A percentile compares a stretch with the other conserved stretches of the same genome.
Evolutionary conservation across 306 rosid species (phyloP).

Genomic region (Alnus rubra): DNA sequence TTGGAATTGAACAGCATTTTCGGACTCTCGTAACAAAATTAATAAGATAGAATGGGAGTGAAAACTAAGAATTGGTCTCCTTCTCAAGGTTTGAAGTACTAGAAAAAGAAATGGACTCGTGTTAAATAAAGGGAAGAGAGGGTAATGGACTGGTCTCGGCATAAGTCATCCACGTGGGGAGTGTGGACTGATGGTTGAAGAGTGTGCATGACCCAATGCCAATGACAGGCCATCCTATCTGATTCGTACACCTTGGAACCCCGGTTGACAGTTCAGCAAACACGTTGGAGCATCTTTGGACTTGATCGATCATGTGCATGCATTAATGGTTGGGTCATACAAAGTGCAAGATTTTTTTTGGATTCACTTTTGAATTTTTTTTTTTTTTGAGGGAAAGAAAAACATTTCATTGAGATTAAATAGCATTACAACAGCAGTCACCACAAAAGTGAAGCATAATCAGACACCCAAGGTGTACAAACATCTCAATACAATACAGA

Average conservation of each 20-base stretch:
- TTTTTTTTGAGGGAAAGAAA: too few relatives aligned
- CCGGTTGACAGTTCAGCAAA: constrained; percentile 21
- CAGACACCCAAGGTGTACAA: too few relatives aligned
- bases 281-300: constrained; percentile 18
- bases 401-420: too few relatives aligned
- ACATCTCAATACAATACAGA: too few relatives aligned
- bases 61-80: too few relatives aligned
- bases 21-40: too few relatives aligned
- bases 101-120: neutral
- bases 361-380: too few relatives aligned
- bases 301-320: neutral
- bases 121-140: constrained; percentile 18
- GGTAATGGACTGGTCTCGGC: constrained; percentile 4
- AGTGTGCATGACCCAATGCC: constrained; percentile 11
- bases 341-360: neutral
- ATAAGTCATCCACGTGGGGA: constrained; percentile 30
- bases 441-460: too few relatives aligned
- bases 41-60: too few relatives aligned
- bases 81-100: too few relatives aligned
- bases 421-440: too few relatives aligned
- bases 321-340: neutral
- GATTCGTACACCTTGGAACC: constrained; percentile 24
- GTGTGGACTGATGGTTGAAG: constrained; percentile 31
- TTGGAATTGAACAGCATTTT: too few relatives aligned
- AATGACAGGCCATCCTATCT: neutral